Percentiles rank a stretch among this genome's conserved stretches.
These are phyloP conservation scores for Hemerocallis citrina DNA, from an alignment of 106 monocot species.

Conservation along the genomic window DNA sequence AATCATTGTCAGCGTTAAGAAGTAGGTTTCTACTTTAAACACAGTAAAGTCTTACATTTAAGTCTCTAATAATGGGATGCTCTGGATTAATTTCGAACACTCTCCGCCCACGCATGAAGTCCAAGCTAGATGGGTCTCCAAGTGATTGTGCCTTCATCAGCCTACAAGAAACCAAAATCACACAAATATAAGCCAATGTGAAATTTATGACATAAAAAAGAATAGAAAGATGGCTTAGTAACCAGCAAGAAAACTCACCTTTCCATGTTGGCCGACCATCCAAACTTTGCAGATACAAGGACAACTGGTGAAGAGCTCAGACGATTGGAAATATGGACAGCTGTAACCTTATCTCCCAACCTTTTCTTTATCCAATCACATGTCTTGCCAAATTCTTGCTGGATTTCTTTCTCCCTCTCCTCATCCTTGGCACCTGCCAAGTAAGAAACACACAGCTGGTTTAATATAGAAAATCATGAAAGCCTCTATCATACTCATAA, in stretches of 20 bases:
- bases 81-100: conserved; percentile 97
- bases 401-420: conserved; percentile 84
- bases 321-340: conserved; percentile 81
- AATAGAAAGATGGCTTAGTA: not conserved
- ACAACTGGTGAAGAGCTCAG: conserved; percentile 94
- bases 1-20: too few species aligned
- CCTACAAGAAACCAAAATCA: conserved; percentile 27
- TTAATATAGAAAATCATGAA: too few species aligned
- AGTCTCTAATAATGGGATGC: conserved; percentile 73
- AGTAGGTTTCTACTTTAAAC: too few species aligned
- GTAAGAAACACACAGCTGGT: not conserved
- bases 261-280: conserved; percentile 99
- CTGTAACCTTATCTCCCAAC: conserved; percentile 82
- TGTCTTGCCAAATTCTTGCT: conserved; percentile 69
- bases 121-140: conserved; percentile 66
- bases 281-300: conserved; percentile 93
- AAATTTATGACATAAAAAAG: not conserved
- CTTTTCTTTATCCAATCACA: conserved; percentile 96
- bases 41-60: conserved; percentile 70
- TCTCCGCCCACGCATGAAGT: conserved; percentile 89
- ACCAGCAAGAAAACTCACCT: conserved; percentile 33
- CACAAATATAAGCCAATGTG: not conserved
- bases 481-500: too few species aligned
- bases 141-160: conserved; percentile 88
- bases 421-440: conserved; percentile 80